A percentile compares a stretch with the other conserved stretches of the same genome.
Conservation (phyloP, 2,329 filamentous ascomycete species). For the Dothideomycetes sp. region DNA sequence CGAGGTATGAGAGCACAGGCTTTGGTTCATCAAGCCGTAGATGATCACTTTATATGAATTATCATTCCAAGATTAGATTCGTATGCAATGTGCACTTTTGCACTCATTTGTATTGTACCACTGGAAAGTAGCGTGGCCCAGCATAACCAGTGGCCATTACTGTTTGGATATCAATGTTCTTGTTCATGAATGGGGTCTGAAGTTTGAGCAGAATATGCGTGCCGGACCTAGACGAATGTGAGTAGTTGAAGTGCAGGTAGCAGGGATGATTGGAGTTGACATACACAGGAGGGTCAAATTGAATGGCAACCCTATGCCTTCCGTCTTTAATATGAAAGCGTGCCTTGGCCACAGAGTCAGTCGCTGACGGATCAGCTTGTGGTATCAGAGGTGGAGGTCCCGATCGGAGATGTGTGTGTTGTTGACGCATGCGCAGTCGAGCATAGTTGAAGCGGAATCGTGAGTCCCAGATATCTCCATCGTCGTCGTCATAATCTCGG, state of each 20-base stretch:
- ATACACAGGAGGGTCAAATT: conserved; percentile 68
- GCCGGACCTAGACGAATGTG: conserved; percentile 57
- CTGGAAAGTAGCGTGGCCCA: conserved; percentile 55
- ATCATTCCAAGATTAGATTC: background rate
- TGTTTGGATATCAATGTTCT: conserved; percentile 84
- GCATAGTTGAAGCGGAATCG: conserved; percentile 10
- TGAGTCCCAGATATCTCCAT: conserved; percentile 9
- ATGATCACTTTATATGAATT: conserved; percentile 11
- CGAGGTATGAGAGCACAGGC: conserved; percentile 26
- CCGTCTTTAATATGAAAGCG: conserved; percentile 75
- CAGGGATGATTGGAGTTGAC: no score
- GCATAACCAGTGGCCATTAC: conserved; percentile 77
- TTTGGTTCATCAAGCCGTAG: conserved; percentile 28
- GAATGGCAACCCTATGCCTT: conserved; percentile 77
- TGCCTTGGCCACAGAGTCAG: conserved; percentile 44
- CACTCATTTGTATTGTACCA: conserved; percentile 8
- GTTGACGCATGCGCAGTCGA: conserved; percentile 6
- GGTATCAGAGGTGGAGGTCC: conserved; percentile 2
- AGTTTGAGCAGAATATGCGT: conserved; percentile 82
- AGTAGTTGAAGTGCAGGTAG: no score
- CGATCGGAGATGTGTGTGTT: background rate
- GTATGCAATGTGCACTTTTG: background rate
- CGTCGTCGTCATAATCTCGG: conserved; percentile 11
- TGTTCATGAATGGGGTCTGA: conserved; percentile 66
- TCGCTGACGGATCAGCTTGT: conserved; percentile 4